These are phyloP conservation scores for Elsinoe necatrix DNA, from an alignment of 2,329 filamentous ascomycete species.

Conservation along the genomic window DNA sequence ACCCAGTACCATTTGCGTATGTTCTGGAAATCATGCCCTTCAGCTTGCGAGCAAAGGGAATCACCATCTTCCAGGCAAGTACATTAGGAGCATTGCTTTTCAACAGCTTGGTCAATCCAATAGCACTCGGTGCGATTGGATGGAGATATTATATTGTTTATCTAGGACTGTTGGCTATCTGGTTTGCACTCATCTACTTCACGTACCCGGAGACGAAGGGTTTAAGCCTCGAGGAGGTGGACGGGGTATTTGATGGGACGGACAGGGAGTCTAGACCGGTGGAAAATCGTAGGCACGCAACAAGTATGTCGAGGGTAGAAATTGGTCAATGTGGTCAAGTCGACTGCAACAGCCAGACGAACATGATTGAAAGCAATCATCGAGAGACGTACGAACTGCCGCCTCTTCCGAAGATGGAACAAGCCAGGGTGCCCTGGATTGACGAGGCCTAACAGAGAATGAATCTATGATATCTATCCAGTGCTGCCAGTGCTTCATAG, in stretches of 20 bases:
- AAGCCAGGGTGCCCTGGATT: not conserved
- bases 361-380: not conserved
- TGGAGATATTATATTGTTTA: conserved; percentile 29
- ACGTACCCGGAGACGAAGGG: conserved; percentile 26
- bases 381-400: not conserved
- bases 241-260: conserved; percentile 34
- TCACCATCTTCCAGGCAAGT: conserved; percentile 14
- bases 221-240: conserved; percentile 37
- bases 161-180: conserved; percentile 25
- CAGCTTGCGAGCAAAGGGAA: conserved; percentile 19
- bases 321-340: too few species aligned
- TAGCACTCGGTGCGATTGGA: conserved; percentile 26
- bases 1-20: conserved; percentile 25
- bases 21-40: conserved; percentile 26
- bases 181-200: conserved; percentile 25
- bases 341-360: not conserved
- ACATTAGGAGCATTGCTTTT: conserved; percentile 25
- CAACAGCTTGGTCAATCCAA: conserved; percentile 33
- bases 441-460: not conserved
- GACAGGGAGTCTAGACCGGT: not conserved
- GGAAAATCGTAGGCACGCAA: too few species aligned
- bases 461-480: too few species aligned
- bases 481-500: too few species aligned
- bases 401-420: not conserved
- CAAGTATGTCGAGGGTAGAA: not conserved